Base-by-base conservation (phyloP, 2,329 filamentous ascomycete species). In the Ophiostoma perfectum region DNA sequence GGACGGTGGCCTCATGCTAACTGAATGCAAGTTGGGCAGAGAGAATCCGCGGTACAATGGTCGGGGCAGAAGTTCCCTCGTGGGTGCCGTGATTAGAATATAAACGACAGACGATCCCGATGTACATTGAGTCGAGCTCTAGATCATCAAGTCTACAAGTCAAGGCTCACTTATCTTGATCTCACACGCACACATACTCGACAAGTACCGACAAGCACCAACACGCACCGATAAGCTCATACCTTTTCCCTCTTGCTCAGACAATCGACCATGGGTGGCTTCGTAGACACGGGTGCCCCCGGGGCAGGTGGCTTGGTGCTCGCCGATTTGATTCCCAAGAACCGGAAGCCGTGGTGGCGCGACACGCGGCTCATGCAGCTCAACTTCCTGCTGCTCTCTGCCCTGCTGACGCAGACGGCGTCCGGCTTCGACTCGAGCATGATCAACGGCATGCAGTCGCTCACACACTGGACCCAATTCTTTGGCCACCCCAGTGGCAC, bases 211-310 rank as follows among this genome's bases (percentile, higher is more conserved):
- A 55, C 49, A 27, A 36, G 27, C 27, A 27, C 42, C 42, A 44
- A 44, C 42, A 44, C 27, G 27, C 27, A 12, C 42, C 6, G 11
- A 44, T 12, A 44, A 44, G 1, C 7, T 44, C 42, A 6, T 39
- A 16, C 62, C 18, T 52, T 27, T 27, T 27, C 27, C 27, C 11
- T 8, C 77, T 91, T 93, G 77, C 86, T 93, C 72, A 88, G 88
- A 27, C 93, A 91, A 6, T 88, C 90, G 0, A 90, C 86, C 67
- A 93, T 93, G 85, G 90, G 86, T 73, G 91, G 87, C 1, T 89
- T 90, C 74, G 89, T 93, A 73, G 89, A 88, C 76, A 93, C 64
- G 9, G n/a, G 36, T 3, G 49, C 39, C 8, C 38, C 66, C 12
- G 8, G 47, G 16, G 39, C 14, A 12, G 16, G 8, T 14, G 71